Conservation (phyloP, 2,329 filamentous ascomycete genomes). For the Claviceps paspali region DNA sequence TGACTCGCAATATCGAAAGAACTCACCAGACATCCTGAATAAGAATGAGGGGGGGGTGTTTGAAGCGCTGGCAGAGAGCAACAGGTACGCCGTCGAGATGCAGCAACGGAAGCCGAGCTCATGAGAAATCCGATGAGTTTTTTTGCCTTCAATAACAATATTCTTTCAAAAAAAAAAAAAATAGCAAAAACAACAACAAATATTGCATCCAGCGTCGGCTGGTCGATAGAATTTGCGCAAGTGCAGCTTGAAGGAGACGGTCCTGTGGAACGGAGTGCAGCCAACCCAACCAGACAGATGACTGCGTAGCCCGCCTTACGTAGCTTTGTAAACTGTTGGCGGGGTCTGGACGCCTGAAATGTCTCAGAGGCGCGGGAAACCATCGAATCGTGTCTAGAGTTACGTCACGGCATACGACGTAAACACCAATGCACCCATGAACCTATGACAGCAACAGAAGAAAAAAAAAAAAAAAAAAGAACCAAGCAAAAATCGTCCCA, state of each 20-base stretch:
- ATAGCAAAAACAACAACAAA: background rate
- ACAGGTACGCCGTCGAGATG: background rate
- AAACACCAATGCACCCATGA: background rate
- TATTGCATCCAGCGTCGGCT: too few species aligned
- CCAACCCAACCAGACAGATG: background rate
- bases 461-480: too few species aligned
- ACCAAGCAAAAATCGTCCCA: too few species aligned
- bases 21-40: conserved; percentile 5
- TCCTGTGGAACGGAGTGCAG: background rate
- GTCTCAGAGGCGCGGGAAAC: conserved; percentile 9
- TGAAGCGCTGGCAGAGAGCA: background rate
- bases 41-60: background rate
- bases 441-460: too few species aligned
- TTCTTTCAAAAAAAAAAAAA: too few species aligned
- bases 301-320: background rate
- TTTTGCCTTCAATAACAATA: too few species aligned
- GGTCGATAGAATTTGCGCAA: background rate
- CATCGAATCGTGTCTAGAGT: conserved; percentile 10
- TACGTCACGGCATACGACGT: background rate
- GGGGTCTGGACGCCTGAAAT: conserved; percentile 4
- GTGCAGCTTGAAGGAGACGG: too few species aligned
- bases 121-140: background rate
- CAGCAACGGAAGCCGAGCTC: background rate
- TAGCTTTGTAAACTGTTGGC: conserved; percentile 4
- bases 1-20: too few species aligned